Percentiles rank a stretch among this genome's conserved stretches.
Evolutionary conservation across 2,329 filamentous ascomycete species (phyloP).

Genomic region (Allantophomopsis cytisporea): DNA sequence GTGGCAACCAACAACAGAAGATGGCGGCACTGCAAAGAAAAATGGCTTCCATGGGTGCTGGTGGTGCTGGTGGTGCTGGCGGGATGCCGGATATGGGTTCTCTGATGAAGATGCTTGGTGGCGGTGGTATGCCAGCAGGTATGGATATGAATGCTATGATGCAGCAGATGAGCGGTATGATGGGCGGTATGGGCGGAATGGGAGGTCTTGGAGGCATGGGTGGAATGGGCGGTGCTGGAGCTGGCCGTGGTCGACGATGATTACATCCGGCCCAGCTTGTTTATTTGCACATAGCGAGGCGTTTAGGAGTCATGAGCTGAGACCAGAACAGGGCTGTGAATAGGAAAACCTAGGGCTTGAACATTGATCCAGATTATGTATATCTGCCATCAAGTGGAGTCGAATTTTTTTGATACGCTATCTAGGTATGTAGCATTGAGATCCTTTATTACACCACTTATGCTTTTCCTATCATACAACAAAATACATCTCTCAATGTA

Average conservation of each 20-base stretch:
- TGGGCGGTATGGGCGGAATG: conserved; percentile 41
- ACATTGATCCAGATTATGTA: too few species aligned
- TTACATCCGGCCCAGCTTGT: not conserved
- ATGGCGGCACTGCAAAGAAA: conserved; percentile 96
- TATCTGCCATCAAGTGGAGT: too few species aligned
- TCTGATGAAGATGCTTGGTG: conserved; percentile 85
- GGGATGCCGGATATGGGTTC: conserved; percentile 73
- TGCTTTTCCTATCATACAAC: too few species aligned
- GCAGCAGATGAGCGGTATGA: conserved; percentile 45
- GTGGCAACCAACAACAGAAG: conserved; percentile 84
- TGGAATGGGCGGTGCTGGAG: conserved; percentile 26
- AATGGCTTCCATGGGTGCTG: conserved; percentile 78
- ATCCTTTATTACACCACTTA: too few species aligned
- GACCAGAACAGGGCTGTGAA: not conserved
- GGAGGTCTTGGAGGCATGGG: conserved; percentile 31
- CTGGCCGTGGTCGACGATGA: conserved; percentile 13
- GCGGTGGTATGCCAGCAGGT: conserved; percentile 42
- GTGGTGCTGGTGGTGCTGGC: conserved; percentile 33
- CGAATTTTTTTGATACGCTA: too few species aligned
- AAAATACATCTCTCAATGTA: too few species aligned
- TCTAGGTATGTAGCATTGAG: too few species aligned
- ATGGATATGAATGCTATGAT: conserved; percentile 74
- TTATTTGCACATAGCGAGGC: conserved; percentile 3
- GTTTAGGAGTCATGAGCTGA: conserved; percentile 1
- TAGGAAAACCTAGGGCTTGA: not conserved